These are phyloP conservation scores for Rhinocladiella similis DNA, from an alignment of 2,329 filamentous ascomycete genomes.

Conservation along the genomic window DNA sequence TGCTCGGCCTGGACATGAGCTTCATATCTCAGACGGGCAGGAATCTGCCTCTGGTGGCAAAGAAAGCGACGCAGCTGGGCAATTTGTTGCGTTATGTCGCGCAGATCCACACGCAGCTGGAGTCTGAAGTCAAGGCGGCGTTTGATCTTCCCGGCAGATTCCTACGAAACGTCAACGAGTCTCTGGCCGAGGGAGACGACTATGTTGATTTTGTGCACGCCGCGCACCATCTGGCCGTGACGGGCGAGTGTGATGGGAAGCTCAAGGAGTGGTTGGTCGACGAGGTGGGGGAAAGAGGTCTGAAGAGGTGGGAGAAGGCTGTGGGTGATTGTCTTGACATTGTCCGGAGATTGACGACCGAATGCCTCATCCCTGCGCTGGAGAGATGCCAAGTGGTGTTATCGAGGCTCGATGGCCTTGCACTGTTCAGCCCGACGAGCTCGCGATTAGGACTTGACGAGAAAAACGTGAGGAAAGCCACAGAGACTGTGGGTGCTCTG, in stretches of 20 bases:
- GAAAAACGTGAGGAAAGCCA: constrained; percentile 54
- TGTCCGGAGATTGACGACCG: constrained; percentile 75
- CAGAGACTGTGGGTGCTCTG: constrained; percentile 74
- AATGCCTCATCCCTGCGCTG: constrained; percentile 84
- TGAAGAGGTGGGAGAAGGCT: constrained; percentile 93
- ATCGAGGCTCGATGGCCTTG: constrained; percentile 78
- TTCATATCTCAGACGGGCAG: constrained; percentile 74
- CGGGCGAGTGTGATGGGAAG: constrained; percentile 72
- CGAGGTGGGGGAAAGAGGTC: constrained; percentile 75
- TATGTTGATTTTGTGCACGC: constrained; percentile 64
- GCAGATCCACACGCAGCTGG: constrained; percentile 76
- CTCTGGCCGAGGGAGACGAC: constrained; percentile 62
- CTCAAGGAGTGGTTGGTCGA: constrained; percentile 88
- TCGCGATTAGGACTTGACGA: constrained; percentile 68
- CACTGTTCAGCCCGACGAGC: constrained; percentile 70
- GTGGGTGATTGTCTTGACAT: constrained; percentile 75
- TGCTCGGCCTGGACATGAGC: constrained; percentile 79
- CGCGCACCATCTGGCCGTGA: constrained; percentile 80
- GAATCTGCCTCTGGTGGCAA: constrained; percentile 77
- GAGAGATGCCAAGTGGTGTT: constrained; percentile 81
- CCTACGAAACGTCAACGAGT: constrained; percentile 73
- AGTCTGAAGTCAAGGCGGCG: constrained; percentile 78
- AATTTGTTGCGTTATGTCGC: constrained; percentile 83
- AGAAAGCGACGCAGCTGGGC: constrained; percentile 83
- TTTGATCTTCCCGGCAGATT: constrained; percentile 78